Evolutionary conservation across 805 yeast genomes (phyloP), one percentile per base, ranked within the genome.

Genomic region (Pichia sporocuriosa): DNA sequence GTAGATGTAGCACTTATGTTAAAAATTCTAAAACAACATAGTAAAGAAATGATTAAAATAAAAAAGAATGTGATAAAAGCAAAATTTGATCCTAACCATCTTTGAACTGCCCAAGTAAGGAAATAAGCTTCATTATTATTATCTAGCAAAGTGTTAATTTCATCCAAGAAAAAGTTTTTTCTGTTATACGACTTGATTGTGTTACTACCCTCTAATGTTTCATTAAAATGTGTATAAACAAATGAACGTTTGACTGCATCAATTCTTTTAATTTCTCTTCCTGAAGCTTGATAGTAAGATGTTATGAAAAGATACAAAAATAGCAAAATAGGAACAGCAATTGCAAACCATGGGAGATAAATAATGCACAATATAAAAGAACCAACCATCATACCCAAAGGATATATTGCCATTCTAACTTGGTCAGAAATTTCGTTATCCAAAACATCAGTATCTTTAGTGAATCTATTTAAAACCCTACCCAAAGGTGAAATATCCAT

Each of bases 401-500:
- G 75, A 50, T 69, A 75, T 35, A 79, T 48, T 37, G 82, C 68
- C 62, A 79, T 60, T 51, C 90, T 71, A 33, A 81, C 49, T 53
- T 81, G 84, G 55, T 83, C 87, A 42, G 77, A 72, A 45, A 86
- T 65, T 60, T 83, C 90, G 56, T 84, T 85, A 55, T 87, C 95
- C 58, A 85, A 65, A 6, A 79, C 79, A 57, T 87, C 94, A 0
- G 93, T 82, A 59, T 87, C 96, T 52, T 85, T 85, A 2, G 95
- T 85, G 59, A 86, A 87, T 51, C 95, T 68, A 62, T 85, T 87
- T 58, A 88, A 66, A 45, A 87, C 79, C 50, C 96, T 71, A 2
- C 96, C 96, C 69, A 84, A 71, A 16, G 96, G 96, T 0, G 94
- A 83, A 10, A 86, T 77, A 55, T 88, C 96, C 62, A 86, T 71